phyloP scores from a whole-genome alignment of 805 yeast species.

The Yarrowia sp. region DNA sequence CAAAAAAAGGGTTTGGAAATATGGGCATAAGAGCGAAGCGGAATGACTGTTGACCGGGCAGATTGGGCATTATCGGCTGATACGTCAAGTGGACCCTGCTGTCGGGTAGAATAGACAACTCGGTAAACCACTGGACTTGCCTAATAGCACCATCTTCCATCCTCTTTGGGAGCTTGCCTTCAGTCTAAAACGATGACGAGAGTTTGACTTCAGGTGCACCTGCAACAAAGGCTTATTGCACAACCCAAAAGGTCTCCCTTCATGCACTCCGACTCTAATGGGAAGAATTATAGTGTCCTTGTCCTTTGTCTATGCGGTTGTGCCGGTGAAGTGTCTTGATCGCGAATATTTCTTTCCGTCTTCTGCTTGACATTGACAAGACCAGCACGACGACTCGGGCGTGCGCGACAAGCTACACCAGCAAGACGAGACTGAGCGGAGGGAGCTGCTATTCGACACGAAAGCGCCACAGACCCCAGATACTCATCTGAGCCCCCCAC shows the following conservation, averaged over 20 bases:
- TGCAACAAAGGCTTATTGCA: not conserved
- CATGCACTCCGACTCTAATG: constrained; percentile 9
- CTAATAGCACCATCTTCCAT: not conserved
- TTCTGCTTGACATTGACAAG: not conserved
- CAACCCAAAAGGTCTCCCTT: constrained; percentile 6
- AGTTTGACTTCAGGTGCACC: not conserved
- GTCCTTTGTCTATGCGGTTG: not conserved
- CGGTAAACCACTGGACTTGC: not conserved
- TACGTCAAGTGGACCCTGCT: too few relatives aligned
- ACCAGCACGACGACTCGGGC: not conserved
- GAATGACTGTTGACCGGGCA: not conserved
- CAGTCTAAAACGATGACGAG: not conserved
- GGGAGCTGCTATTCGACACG: not conserved
- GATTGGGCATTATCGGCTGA: too few relatives aligned
- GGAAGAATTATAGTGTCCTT: not conserved
- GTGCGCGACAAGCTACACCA: not conserved
- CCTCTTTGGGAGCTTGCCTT: not conserved
- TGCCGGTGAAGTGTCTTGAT: not conserved
- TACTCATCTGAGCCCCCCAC: not conserved
- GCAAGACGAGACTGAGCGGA: not conserved
- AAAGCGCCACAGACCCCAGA: not conserved
- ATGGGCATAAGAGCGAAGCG: not conserved
- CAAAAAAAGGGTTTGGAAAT: not conserved
- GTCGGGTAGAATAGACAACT: too few relatives aligned
- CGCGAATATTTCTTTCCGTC: not conserved